Conservation (phyloP, 2,329 filamentous ascomycete species). For the Fusarium goolgardi region DNA sequence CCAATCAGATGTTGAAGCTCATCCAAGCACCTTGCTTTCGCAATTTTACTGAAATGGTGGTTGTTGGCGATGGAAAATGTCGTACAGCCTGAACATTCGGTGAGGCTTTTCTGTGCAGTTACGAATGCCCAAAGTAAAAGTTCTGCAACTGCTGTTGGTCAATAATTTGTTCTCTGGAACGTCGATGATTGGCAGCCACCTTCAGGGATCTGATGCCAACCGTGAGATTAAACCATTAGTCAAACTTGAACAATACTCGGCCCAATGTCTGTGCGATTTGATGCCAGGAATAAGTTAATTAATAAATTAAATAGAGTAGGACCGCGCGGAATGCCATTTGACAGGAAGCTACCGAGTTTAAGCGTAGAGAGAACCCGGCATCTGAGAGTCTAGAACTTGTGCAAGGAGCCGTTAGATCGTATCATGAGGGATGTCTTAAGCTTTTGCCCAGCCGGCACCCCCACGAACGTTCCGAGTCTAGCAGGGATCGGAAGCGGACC, state of each 20-base stretch:
- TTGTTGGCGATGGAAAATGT: neutral
- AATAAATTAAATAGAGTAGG: neutral
- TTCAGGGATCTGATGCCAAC: neutral
- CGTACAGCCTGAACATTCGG: neutral
- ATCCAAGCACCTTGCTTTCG: neutral
- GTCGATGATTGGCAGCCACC: neutral
- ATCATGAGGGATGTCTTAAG: slow-evolving; percentile 16
- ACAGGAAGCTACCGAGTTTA: neutral
- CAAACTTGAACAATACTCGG: neutral
- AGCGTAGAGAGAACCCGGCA: neutral
- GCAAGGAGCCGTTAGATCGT: slow-evolving; percentile 12
- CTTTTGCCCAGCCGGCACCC: slow-evolving; percentile 37
- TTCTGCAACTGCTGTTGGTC: neutral
- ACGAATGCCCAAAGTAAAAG: slow-evolving; percentile 9
- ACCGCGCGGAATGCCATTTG: neutral
- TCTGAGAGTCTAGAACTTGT: neutral
- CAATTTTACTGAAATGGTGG: neutral
- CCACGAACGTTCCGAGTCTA: slow-evolving; percentile 1
- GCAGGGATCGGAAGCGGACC: slow-evolving; percentile 24
- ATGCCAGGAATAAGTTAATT: neutral
- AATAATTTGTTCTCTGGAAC: neutral
- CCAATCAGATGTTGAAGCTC: neutral
- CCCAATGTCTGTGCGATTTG: neutral
- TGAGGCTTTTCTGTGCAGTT: slow-evolving; percentile 23
- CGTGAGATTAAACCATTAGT: neutral